These are phyloP conservation scores for Fraxinus platypoda DNA, from an alignment of 305 asterid species.

Conservation along the genomic window DNA sequence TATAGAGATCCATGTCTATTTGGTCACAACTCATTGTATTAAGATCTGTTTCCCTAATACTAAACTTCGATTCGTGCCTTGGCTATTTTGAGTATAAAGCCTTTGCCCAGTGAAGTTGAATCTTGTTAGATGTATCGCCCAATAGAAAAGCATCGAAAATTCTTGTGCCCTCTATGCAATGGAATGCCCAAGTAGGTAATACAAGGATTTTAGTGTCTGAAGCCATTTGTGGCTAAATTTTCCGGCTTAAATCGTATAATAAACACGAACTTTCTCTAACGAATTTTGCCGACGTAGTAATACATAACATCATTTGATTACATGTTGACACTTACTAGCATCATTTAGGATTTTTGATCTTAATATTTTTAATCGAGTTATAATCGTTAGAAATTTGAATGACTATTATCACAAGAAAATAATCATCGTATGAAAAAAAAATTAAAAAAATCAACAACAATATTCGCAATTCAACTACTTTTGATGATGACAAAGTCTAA, in stretches of 20 bases:
- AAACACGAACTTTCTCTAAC: neutral
- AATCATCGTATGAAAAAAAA: neutral
- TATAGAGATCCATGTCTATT: neutral
- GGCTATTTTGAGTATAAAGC: neutral
- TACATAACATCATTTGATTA: neutral
- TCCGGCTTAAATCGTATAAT: neutral
- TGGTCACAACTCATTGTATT: neutral
- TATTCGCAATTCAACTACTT: neutral
- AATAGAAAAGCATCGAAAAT: neutral
- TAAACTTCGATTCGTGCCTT: neutral
- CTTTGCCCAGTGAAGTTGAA: neutral
- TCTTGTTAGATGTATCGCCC: neutral
- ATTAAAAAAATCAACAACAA: neutral
- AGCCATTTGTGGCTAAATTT: neutral
- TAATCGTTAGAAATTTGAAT: no score
- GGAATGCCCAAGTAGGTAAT: neutral
- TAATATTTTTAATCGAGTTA: no score
- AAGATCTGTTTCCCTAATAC: constrained; percentile 1
- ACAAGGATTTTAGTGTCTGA: neutral
- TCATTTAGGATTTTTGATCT: neutral
- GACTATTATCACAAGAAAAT: neutral
- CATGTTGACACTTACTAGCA: neutral
- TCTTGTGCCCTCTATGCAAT: neutral
- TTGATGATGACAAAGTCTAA: neutral
- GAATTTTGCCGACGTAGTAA: neutral